Evolutionary conservation across 257 asterid genomes (phyloP), one percentile per base, ranked within the genome.

Genomic region (Lantana camara): DNA sequence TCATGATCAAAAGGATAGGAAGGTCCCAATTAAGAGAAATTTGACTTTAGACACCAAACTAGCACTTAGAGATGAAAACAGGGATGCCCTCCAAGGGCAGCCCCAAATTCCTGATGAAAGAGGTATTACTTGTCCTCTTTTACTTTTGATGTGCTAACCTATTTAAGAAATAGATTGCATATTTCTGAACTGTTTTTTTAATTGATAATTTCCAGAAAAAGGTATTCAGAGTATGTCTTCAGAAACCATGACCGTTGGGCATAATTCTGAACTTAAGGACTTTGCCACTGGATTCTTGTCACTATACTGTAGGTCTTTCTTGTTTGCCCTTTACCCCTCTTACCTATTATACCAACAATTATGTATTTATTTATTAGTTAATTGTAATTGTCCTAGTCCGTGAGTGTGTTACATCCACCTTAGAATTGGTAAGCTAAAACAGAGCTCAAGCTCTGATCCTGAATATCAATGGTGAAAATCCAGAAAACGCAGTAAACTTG

Each of bases 271-370:
- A 59, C 83, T 83, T 34, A 77, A 81, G 72, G 83, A 79, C 54
- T 89, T 85, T 57, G 89, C 95, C 12, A 59, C 74, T 57, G 79
- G 71, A 50, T 81, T 93, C 59, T 72, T 87, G 82, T 85, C 99
- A 64, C 64, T 90, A 70, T 81, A 84, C 72, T 93, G 90, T 83
- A 77, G 99, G 99, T 93, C 82, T 14, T 46, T 22, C 5, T 38
- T 50, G 13, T 46, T 17, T 6, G 29, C 7, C 11, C 32, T 29
- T n/a, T 30, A 5, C 14, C 8, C n/a, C 24, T 29, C 11, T n/a
- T n/a, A n/a, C n/a, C n/a, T n/a, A n/a, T 21, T 49, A 47, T 68
- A 16, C 17, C 14, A 34, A 46, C 44, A 59, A 54, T 51, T 14
- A 17, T 21, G 60, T 24, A 17, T 75, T 49, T 47, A 14, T 32